Evolutionary conservation across 2,329 filamentous ascomycete species (phyloP), one percentile per base, ranked within the genome.

Genomic region (Gaeumannomyces sp.): DNA sequence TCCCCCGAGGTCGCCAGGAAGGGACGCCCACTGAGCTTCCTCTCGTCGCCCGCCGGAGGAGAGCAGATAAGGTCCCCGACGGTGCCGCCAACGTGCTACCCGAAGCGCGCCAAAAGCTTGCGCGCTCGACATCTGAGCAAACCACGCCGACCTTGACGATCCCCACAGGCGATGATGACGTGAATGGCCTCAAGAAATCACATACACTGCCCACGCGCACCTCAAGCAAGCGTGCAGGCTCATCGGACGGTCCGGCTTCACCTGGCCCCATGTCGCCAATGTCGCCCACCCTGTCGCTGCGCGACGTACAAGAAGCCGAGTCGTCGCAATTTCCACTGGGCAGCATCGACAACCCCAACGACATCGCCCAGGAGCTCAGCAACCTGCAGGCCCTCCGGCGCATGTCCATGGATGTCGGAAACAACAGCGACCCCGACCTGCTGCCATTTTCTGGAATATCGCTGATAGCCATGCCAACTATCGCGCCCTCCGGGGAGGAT

Each of bases 331-430:
- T 93, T 71, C 87, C 94, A 70, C 85, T 96, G 68, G 91, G 93
- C 72, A 95, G 95, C 75, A 94, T 97, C 75, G 93, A 93, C 68
- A 90, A 94, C 72, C 90, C 93, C 0, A 93, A 89, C 66, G 92
- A 93, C 67, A 91, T 97, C 66, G 92, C 92, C 31, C 92, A 96
- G 77, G 93, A 97, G 78, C 80, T 97, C 71, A 96, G 90, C 80
- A 97, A 97, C 73, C 79, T 97, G 67, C 93, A 96, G 75, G 93
- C 93, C 2, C 85, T 97, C 67, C 86, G 93, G 70, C 87, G 93
- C 69, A 91, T 97, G 88, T 97, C 93, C 27, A 97, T 97, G 93
- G 93, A 96, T 74, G 91, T 96, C 70, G 86, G 79, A 79, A 96
- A 85, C 68, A 85, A 80, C 59, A 85, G 82, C 67, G 87, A 90